Base-by-base conservation (phyloP, 257 asterid species). In the Oldenlandia corymbosa region DNA sequence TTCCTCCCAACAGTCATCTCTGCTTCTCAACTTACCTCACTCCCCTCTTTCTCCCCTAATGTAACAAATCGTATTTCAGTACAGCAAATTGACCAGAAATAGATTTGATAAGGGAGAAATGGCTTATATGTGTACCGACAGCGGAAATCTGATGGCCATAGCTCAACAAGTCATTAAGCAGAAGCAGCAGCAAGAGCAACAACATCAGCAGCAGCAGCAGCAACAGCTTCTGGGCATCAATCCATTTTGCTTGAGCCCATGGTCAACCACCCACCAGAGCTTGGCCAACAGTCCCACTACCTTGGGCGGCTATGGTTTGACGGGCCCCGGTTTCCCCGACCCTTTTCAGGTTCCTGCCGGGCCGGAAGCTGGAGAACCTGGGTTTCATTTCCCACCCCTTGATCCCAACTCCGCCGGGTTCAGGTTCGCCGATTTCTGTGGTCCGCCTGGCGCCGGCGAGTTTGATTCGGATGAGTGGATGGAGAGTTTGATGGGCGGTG, bases 401-500 rank as follows among this genome's bases (percentile, higher is more conserved):
- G 96, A 86, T 57, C 83, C 73, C 75, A 79, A 71, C 63, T 68
- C 90, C 2, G 41, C 73, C 14, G 88, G 64, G 11, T 88, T 84
- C 67, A 79, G 87, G 27, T 87, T 86, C 73, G 66, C 94, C 3
- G 96, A 85, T 65, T 64, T 86, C 20, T 79, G 84, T 51, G 84
- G 78, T 41, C 86, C 81, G 0, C 58, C 82, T 3, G 88, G 83
- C 13, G n/a, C n/a, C n/a, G 92, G 76, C 12, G 97, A 83, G 70
- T 89, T 92, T 65, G 99, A 92, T 75, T 89, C 99, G 20, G 97
- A 89, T 17, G 97, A 89, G 85, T 92, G 99, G 99, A 85, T 92
- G 97, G 99, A 89, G 76, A 92, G 87, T 71, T 68, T 89, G 36
- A 84, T 92, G 75, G 95, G 88, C 57, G 95, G 88, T 53, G 91